Evolutionary conservation across 768 basidiomycete genomes (phyloP).

Genomic region (Phanerochaete carnosa): DNA sequence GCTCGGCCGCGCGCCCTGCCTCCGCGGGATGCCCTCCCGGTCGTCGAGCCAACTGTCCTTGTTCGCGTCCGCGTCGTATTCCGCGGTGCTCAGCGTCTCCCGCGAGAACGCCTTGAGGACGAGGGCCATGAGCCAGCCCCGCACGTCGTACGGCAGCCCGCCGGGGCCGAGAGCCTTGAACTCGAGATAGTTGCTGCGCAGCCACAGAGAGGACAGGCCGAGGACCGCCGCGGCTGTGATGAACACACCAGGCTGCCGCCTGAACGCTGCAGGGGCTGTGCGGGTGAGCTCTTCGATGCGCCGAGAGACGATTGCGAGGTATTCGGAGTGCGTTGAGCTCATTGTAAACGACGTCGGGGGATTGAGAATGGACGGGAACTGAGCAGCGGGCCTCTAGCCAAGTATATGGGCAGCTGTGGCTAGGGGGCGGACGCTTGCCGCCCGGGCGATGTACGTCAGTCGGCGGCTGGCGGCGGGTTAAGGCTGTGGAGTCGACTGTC

Average conservation of each 20-base stretch:
- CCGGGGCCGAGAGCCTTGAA: conserved; percentile 13
- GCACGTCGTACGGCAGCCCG: conserved; percentile 15
- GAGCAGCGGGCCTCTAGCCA: too few species aligned
- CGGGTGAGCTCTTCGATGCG: not conserved
- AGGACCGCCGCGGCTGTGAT: not conserved
- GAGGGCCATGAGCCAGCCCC: conserved; percentile 10
- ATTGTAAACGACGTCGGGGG: too few species aligned
- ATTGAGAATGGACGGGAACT: too few species aligned
- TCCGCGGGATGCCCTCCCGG: conserved; percentile 11
- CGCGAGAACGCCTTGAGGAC: conserved; percentile 7
- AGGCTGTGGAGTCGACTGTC: too few species aligned
- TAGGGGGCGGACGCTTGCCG: too few species aligned
- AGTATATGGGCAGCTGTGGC: too few species aligned
- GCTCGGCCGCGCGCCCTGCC: conserved; percentile 17
- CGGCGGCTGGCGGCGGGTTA: too few species aligned
- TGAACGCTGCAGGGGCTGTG: not conserved
- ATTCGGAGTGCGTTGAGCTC: not conserved
- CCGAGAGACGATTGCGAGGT: not conserved
- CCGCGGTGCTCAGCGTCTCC: conserved; percentile 10
- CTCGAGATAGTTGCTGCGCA: conserved; percentile 9
- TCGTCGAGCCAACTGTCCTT: conserved; percentile 17
- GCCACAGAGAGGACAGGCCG: not conserved
- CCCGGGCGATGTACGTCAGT: too few species aligned
- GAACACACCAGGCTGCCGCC: not conserved
- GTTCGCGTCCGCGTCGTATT: conserved; percentile 15